These are phyloP conservation scores for Botrytis deweyae DNA, from an alignment of 2,329 filamentous ascomycete genomes.

Conservation along the genomic window DNA sequence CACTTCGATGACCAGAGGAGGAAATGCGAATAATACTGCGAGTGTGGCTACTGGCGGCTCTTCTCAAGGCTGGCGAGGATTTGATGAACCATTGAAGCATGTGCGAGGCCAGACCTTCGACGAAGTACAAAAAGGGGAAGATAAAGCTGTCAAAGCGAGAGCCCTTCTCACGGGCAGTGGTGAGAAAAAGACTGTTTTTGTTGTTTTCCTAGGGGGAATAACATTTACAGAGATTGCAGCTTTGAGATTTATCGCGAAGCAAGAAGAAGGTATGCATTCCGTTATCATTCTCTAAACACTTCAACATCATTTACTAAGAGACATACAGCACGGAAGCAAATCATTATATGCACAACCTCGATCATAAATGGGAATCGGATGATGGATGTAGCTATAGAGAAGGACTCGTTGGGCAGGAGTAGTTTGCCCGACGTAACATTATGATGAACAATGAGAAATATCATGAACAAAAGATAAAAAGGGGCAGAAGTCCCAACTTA, in stretches of 20 bases:
- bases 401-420: conserved; percentile 39
- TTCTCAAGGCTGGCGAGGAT: conserved; percentile 84
- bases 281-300: not conserved
- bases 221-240: conserved; percentile 96
- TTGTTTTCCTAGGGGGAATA: conserved; percentile 97
- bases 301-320: conserved; percentile 23
- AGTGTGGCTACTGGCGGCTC: conserved; percentile 53
- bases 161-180: conserved; percentile 75
- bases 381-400: conserved; percentile 83
- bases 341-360: conserved; percentile 90
- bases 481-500: not conserved
- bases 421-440: conserved; percentile 35
- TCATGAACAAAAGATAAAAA: conserved; percentile 18
- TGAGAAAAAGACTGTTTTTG: conserved; percentile 80
- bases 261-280: conserved; percentile 63
- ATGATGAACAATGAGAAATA: conserved; percentile 20
- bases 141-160: conserved; percentile 85
- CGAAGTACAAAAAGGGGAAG: conserved; percentile 85
- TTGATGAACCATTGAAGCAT: conserved; percentile 88
- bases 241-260: conserved; percentile 80
- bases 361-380: conserved; percentile 87
- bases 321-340: conserved; percentile 64
- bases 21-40: conserved; percentile 48
- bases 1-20: conserved; percentile 65
- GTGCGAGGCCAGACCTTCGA: conserved; percentile 88